phyloP scores from a whole-genome alignment of 306 rosid species.

The Citrullus mucosospermus region DNA sequence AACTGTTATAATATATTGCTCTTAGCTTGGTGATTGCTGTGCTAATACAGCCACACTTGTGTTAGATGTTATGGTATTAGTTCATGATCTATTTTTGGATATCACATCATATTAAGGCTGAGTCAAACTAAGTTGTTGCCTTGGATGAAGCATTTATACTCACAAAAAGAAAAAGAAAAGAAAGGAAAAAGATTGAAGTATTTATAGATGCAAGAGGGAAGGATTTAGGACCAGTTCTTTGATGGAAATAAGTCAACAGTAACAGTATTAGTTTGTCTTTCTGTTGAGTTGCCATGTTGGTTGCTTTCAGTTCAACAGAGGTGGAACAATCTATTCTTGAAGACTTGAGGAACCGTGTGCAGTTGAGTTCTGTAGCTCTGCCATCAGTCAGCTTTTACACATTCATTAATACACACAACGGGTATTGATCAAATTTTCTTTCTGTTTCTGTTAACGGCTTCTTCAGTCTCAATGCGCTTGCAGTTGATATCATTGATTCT shows the following conservation, averaged over 20 bases:
- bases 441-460: not conserved
- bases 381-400: slow-evolving; percentile 96
- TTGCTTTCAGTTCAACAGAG: slow-evolving; percentile 58
- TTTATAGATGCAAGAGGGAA: not conserved
- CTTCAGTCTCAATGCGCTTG: slow-evolving; percentile 10
- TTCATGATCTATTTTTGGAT: not conserved
- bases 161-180: too few relatives aligned
- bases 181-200: too few relatives aligned
- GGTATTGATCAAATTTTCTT: slow-evolving; percentile 32
- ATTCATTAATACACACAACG: slow-evolving; percentile 67
- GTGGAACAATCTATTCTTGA: slow-evolving; percentile 93
- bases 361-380: slow-evolving; percentile 72
- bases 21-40: not conserved
- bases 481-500: slow-evolving; percentile 11
- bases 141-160: not conserved
- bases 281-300: slow-evolving; percentile 12
- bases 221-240: not conserved
- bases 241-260: not conserved
- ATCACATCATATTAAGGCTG: not conserved
- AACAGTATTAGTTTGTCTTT: not conserved
- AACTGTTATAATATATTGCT: not conserved
- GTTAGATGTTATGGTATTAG: not conserved
- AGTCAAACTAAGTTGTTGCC: not conserved
- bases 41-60: not conserved
- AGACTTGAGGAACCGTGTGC: slow-evolving; percentile 93